Evolutionary conservation across 208 protist genomes (phyloP).

Genomic region (Trypanosoma theileri): DNA sequence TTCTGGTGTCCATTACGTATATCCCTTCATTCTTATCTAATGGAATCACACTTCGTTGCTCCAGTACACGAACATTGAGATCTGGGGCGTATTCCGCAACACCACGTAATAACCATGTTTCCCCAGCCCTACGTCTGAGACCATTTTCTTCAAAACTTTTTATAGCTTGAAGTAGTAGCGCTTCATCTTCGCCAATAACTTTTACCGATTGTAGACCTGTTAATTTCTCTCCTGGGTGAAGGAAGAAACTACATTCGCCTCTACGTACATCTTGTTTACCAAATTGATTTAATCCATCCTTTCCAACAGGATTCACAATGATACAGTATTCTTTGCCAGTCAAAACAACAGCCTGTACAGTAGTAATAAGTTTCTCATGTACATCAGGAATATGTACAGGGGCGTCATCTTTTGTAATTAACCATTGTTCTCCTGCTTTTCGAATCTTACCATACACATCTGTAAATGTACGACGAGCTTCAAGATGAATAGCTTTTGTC

Average conservation of each 20-base stretch:
- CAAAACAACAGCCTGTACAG: slow-evolving; percentile 82
- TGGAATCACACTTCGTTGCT: slow-evolving; percentile 88
- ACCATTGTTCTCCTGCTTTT: slow-evolving; percentile 79
- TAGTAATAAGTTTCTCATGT: slow-evolving; percentile 74
- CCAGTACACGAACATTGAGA: slow-evolving; percentile 89
- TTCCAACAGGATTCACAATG: slow-evolving; percentile 84
- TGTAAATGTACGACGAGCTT: slow-evolving; percentile 71
- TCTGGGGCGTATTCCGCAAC: slow-evolving; percentile 92
- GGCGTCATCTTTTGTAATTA: slow-evolving; percentile 83
- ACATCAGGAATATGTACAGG: slow-evolving; percentile 88
- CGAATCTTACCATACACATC: slow-evolving; percentile 81
- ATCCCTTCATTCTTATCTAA: slow-evolving; percentile 97
- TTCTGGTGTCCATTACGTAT: slow-evolving; percentile 93
- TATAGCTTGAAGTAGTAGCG: slow-evolving; percentile 91
- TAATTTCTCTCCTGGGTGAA: slow-evolving; percentile 94
- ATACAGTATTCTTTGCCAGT: slow-evolving; percentile 91
- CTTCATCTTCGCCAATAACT: slow-evolving; percentile 92
- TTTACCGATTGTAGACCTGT: slow-evolving; percentile 79
- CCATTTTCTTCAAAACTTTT: slow-evolving; percentile 70
- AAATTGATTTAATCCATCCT: slow-evolving; percentile 62
- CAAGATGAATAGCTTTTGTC: slow-evolving; percentile 76
- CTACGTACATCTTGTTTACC: slow-evolving; percentile 84
- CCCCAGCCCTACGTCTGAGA: slow-evolving; percentile 69
- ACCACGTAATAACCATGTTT: slow-evolving; percentile 95
- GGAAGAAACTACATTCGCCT: slow-evolving; percentile 94